phyloP scores from a whole-genome alignment of 2,329 filamentous ascomycete genomes.

The Monilinia laxa region DNA sequence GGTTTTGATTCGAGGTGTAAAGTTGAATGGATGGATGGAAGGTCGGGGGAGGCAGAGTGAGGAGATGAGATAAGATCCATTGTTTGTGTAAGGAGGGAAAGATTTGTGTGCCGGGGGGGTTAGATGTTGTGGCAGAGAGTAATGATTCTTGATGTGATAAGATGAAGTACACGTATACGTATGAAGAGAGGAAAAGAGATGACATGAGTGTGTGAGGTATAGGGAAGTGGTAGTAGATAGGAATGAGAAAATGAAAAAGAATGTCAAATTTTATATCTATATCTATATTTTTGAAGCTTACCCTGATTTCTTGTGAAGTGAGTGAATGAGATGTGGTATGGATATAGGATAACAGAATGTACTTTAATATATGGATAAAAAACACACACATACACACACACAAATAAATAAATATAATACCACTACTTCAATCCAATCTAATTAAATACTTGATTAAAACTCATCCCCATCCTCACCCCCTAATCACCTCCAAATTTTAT shows the following conservation, averaged over 20 bases:
- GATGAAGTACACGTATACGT: conserved; percentile 8
- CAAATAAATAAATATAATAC: too few relatives aligned
- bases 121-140: not conserved
- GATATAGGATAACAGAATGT: too few relatives aligned
- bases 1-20: not conserved
- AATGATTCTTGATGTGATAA: conserved; percentile 14
- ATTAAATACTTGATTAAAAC: too few relatives aligned
- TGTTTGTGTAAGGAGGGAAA: not conserved
- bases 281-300: too few relatives aligned
- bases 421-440: too few relatives aligned
- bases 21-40: conserved; percentile 1
- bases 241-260: conserved; percentile 17
- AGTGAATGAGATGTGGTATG: too few relatives aligned
- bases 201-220: not conserved
- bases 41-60: not conserved
- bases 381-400: too few relatives aligned
- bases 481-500: too few relatives aligned
- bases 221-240: not conserved
- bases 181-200: conserved; percentile 1
- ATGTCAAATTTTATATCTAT: not conserved
- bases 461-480: too few relatives aligned
- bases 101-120: not conserved
- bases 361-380: too few relatives aligned
- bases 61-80: not conserved
- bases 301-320: too few relatives aligned